Percentiles rank a stretch among this genome's conserved stretches.
These are phyloP conservation scores for Apiotrichum sp. DNA, from an alignment of 1,284 basidiomycete species.

Conservation along the genomic window DNA sequence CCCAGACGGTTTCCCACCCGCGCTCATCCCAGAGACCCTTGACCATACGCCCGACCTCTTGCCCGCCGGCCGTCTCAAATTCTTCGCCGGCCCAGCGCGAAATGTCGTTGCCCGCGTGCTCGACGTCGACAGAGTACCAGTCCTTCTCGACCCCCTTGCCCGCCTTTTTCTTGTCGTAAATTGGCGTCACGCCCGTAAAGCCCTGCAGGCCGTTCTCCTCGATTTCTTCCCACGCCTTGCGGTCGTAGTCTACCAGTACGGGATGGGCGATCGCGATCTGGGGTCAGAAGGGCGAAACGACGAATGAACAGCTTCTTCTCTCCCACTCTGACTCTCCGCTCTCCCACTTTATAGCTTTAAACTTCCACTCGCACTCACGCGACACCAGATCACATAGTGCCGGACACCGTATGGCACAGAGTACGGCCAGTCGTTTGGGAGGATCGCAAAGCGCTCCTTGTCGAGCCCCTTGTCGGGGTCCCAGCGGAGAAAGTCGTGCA, in stretches of 20 bases:
- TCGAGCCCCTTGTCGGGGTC: slow-evolving; percentile 25
- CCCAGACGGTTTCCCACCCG: slow-evolving; percentile 45
- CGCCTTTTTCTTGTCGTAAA: neutral
- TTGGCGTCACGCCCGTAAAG: slow-evolving; percentile 38
- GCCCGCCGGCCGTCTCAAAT: slow-evolving; percentile 30
- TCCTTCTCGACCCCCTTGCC: neutral
- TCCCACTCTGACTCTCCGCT: too few relatives aligned
- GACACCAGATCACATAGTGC: slow-evolving; percentile 44
- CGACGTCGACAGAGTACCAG: slow-evolving; percentile 33
- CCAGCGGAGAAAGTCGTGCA: slow-evolving; percentile 24
- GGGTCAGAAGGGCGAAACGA: neutral
- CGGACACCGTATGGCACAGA: slow-evolving; percentile 37
- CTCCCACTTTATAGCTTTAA: too few relatives aligned
- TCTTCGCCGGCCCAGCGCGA: slow-evolving; percentile 32
- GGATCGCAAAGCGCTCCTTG: slow-evolving; percentile 31
- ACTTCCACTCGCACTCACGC: slow-evolving; percentile 23
- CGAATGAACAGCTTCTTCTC: too few relatives aligned
- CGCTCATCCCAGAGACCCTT: slow-evolving; percentile 40
- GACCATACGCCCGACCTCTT: slow-evolving; percentile 42
- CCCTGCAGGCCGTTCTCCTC: slow-evolving; percentile 39
- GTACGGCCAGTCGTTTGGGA: slow-evolving; percentile 47
- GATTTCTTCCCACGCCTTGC: slow-evolving; percentile 31
- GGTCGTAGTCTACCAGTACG: slow-evolving; percentile 34
- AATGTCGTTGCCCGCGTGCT: slow-evolving; percentile 25
- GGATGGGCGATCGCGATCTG: slow-evolving; percentile 43